Conservation (phyloP, 2,329 filamentous ascomycete species). For the Fusarium haematococcum region DNA sequence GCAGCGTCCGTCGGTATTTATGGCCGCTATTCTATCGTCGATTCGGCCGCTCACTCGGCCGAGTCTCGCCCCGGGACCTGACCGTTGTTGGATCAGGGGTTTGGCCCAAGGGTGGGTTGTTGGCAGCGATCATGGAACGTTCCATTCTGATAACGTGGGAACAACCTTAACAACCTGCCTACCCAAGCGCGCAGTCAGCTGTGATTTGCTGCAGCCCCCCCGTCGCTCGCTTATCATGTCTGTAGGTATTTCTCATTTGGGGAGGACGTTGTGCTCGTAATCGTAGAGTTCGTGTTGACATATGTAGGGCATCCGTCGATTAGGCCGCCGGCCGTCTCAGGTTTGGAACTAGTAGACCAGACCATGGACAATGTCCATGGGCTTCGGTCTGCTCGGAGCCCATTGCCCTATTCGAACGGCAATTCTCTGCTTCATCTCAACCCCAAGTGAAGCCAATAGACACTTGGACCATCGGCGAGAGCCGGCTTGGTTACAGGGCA, state of each 20-base stretch:
- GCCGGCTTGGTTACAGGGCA: constrained; percentile 27
- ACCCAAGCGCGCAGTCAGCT: background rate
- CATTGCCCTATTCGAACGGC: background rate
- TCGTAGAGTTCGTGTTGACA: background rate
- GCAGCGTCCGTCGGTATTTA: background rate
- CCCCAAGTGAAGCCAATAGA: background rate
- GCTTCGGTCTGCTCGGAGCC: background rate
- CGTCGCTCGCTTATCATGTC: constrained; percentile 2
- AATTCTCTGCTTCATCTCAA: background rate
- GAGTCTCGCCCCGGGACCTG: constrained; percentile 16
- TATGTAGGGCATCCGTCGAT: background rate
- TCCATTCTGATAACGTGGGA: constrained; percentile 28
- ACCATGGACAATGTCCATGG: background rate
- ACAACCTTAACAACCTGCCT: background rate
- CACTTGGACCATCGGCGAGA: constrained; percentile 32
- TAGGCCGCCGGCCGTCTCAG: background rate
- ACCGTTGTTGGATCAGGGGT: constrained; percentile 23
- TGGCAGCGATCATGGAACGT: constrained; percentile 36
- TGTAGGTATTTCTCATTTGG: background rate
- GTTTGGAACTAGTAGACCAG: background rate
- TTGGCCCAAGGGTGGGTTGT: constrained; percentile 21
- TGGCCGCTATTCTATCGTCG: background rate
- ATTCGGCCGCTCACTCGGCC: constrained; percentile 34
- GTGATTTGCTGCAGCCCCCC: background rate
- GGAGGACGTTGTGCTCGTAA: background rate